phyloP scores from a whole-genome alignment of 768 basidiomycete species.

The Tricholoma furcatifolium region DNA sequence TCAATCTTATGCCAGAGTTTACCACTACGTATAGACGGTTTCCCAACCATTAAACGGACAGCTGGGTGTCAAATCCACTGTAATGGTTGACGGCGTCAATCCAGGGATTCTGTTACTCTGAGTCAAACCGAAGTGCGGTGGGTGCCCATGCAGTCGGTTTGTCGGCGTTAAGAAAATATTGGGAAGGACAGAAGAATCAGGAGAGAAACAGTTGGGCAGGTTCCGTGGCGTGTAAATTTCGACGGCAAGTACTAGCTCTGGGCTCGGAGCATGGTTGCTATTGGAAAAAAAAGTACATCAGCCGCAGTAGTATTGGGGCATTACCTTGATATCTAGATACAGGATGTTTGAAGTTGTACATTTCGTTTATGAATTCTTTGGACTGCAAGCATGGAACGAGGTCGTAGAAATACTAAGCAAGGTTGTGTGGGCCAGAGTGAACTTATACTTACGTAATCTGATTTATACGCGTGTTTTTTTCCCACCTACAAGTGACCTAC shows the following conservation, averaged over 20 bases:
- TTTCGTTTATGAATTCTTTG: no score
- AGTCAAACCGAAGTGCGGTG: slow-evolving; percentile 25
- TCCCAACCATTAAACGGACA: slow-evolving; percentile 31
- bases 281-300: slow-evolving; percentile 2
- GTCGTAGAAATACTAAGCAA: slow-evolving; percentile 7
- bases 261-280: not conserved
- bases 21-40: no score
- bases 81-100: slow-evolving; percentile 34
- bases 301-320: no score
- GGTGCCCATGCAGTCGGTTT: slow-evolving; percentile 13
- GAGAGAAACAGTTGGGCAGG: slow-evolving; percentile 11
- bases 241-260: slow-evolving; percentile 7
- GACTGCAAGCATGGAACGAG: not conserved
- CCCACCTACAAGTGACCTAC: no score
- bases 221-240: slow-evolving; percentile 14
- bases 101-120: slow-evolving; percentile 41
- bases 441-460: not conserved
- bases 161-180: slow-evolving; percentile 28
- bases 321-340: no score
- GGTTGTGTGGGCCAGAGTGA: no score
- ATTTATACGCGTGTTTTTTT: not conserved
- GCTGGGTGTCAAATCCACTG: slow-evolving; percentile 18
- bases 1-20: no score
- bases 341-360: not conserved
- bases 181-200: slow-evolving; percentile 15